These are phyloP conservation scores for Paspalum notatum DNA, from an alignment of 176 grass and related monocot genomes.

Conservation along the genomic window DNA sequence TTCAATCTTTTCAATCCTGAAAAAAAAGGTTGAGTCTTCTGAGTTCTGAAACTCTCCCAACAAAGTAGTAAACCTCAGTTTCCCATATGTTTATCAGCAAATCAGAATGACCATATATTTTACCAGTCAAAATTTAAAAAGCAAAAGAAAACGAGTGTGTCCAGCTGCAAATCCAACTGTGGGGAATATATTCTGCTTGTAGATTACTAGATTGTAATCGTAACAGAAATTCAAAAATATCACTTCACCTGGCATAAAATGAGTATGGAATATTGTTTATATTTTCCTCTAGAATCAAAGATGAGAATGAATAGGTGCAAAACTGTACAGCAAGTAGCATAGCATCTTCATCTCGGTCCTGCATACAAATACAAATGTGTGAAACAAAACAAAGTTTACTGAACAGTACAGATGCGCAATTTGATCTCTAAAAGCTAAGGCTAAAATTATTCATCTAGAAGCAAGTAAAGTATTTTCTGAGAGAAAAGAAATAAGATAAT, in stretches of 20 bases:
- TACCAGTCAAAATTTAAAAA: slow-evolving; percentile 19
- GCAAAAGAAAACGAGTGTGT: background rate
- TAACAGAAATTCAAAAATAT: slow-evolving; percentile 4
- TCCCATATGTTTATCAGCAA: background rate
- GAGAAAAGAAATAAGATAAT: background rate
- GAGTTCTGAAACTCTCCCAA: slow-evolving; percentile 32
- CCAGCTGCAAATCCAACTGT: background rate
- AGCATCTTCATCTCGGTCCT: slow-evolving; percentile 97
- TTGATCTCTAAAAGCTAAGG: slow-evolving; percentile 26
- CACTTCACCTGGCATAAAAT: slow-evolving; percentile 85
- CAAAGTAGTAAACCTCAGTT: background rate
- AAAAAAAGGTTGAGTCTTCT: slow-evolving; percentile 33
- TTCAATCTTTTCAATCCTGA: slow-evolving; percentile 83
- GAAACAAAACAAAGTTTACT: slow-evolving; percentile 3
- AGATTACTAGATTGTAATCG: background rate
- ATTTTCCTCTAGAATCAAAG: slow-evolving; percentile 53
- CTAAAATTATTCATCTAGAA: slow-evolving; percentile 20
- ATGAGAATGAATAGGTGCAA: slow-evolving; percentile 91
- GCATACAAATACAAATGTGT: slow-evolving; percentile 44
- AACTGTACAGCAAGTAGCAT: slow-evolving; percentile 92
- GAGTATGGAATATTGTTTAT: slow-evolving; percentile 71
- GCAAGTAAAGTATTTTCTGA: background rate
- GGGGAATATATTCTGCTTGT: background rate
- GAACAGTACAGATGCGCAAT: background rate
- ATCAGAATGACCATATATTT: slow-evolving; percentile 18